Percentiles rank a stretch among this genome's conserved stretches.
Conservation (phyloP, 331 rosid species). For the Malus hybrid region DNA sequence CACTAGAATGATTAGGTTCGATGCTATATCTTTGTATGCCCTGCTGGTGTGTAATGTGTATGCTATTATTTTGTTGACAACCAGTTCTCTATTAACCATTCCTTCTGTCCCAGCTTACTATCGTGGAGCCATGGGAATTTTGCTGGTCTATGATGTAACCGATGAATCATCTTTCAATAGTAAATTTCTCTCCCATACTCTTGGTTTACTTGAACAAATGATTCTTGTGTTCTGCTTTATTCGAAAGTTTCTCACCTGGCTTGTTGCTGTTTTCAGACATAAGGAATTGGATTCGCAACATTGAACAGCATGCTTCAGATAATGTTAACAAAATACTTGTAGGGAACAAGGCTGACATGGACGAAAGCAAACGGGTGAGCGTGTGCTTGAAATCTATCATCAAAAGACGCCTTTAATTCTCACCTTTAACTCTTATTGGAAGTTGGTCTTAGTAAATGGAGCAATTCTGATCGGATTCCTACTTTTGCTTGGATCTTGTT, state of each 20-base stretch:
- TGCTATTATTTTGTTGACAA: not conserved
- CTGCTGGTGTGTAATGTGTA: not conserved
- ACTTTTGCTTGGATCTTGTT: not conserved
- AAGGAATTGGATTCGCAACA: constrained; percentile 92
- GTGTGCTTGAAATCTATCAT: not conserved
- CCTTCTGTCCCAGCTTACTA: constrained; percentile 60
- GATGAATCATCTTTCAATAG: constrained; percentile 96
- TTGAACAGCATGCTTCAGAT: constrained; percentile 96
- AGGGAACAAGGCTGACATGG: constrained; percentile 99
- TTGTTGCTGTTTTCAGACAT: constrained; percentile 53
- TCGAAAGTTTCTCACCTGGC: not conserved
- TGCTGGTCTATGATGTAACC: constrained; percentile 91
- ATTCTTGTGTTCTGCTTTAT: not conserved
- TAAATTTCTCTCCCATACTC: constrained; percentile 21
- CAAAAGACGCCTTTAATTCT: not conserved
- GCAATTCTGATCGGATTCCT: not conserved
- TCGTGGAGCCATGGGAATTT: constrained; percentile 94
- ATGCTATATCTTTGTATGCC: too few species aligned
- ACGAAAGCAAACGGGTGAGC: constrained; percentile 88
- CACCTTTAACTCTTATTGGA: too few species aligned
- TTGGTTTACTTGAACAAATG: not conserved
- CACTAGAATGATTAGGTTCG: too few species aligned
- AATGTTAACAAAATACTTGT: constrained; percentile 88
- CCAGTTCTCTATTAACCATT: not conserved
- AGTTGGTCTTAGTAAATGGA: not conserved